These are phyloP conservation scores for Shiraia sp. DNA, from an alignment of 2,329 filamentous ascomycete genomes.

Conservation along the genomic window DNA sequence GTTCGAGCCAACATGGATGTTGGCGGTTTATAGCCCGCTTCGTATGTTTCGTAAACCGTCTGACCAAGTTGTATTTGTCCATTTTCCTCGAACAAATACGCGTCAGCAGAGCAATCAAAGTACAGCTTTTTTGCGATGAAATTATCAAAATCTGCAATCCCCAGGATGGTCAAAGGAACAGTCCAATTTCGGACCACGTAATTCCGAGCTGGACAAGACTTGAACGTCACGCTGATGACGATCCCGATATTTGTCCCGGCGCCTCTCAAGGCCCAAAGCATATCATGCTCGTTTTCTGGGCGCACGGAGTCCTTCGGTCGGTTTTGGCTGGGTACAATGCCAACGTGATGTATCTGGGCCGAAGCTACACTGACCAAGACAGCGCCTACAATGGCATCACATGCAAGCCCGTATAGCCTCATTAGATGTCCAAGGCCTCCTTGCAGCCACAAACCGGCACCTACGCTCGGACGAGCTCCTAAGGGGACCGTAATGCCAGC, in stretches of 20 bases:
- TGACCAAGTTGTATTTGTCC: constrained; percentile 56
- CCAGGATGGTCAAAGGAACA: constrained; percentile 27
- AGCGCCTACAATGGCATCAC: constrained; percentile 64
- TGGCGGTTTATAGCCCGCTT: constrained; percentile 10
- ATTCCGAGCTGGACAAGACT: constrained; percentile 48
- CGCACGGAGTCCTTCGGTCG: constrained; percentile 48
- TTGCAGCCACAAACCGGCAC: constrained; percentile 66
- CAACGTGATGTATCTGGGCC: constrained; percentile 55
- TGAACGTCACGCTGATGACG: constrained; percentile 58
- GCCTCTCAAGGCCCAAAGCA: constrained; percentile 63
- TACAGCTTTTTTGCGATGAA: constrained; percentile 48
- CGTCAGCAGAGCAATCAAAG: constrained; percentile 55
- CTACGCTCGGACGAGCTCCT: constrained; percentile 65
- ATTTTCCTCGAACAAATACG: constrained; percentile 59
- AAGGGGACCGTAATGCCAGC: constrained; percentile 61
- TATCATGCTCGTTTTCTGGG: constrained; percentile 54
- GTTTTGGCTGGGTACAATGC: constrained; percentile 54
- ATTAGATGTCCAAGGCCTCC: constrained; percentile 66
- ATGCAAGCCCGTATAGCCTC: constrained; percentile 60
- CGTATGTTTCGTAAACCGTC: constrained; percentile 52
- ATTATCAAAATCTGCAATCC: constrained; percentile 48
- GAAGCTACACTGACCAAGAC: constrained; percentile 59
- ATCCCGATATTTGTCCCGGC: constrained; percentile 65
- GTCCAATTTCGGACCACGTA: constrained; percentile 43
- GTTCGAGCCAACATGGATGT: constrained; percentile 10